A percentile compares a stretch with the other conserved stretches of the same genome.
Evolutionary conservation across 2,329 filamentous ascomycete genomes (phyloP).

Genomic region (Emmonsiellopsis sp.): DNA sequence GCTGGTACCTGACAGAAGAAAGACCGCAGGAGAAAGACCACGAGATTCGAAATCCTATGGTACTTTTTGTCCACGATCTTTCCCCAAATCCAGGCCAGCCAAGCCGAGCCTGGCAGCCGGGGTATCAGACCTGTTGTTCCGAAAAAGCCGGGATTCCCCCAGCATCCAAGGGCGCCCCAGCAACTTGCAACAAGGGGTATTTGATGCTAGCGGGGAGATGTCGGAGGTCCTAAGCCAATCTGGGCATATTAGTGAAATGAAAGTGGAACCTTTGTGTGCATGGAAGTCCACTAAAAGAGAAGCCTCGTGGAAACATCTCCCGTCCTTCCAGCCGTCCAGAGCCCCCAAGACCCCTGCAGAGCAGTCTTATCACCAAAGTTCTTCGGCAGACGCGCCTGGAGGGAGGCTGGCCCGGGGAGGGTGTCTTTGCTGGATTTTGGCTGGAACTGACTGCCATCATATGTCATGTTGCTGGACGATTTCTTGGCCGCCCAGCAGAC

Average conservation of each 20-base stretch:
- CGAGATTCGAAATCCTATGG: too few species aligned
- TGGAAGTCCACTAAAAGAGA: not conserved
- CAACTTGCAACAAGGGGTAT: not conserved
- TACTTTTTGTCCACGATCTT: too few species aligned
- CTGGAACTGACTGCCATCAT: too few species aligned
- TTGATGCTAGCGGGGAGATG: not conserved
- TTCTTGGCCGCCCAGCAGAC: too few species aligned
- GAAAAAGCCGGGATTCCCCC: not conserved
- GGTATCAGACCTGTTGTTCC: not conserved
- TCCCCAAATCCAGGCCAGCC: not conserved
- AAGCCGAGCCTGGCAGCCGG: not conserved
- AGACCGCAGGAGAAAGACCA: too few species aligned
- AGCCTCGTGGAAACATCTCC: not conserved
- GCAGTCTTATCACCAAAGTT: too few species aligned
- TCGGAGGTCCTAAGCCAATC: not conserved
- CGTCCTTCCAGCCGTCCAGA: not conserved
- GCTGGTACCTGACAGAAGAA: not conserved
- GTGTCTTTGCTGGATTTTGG: too few species aligned
- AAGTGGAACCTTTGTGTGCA: not conserved
- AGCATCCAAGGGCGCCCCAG: not conserved
- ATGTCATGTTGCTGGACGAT: too few species aligned
- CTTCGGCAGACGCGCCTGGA: too few species aligned
- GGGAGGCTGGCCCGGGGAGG: too few species aligned
- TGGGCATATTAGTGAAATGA: not conserved
- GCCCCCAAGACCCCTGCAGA: not conserved